Percentiles rank a stretch among this genome's conserved stretches.
Evolutionary conservation across 192 early-diverging fungal genomes (phyloP).

Genomic region (Rhizophagus sp.): DNA sequence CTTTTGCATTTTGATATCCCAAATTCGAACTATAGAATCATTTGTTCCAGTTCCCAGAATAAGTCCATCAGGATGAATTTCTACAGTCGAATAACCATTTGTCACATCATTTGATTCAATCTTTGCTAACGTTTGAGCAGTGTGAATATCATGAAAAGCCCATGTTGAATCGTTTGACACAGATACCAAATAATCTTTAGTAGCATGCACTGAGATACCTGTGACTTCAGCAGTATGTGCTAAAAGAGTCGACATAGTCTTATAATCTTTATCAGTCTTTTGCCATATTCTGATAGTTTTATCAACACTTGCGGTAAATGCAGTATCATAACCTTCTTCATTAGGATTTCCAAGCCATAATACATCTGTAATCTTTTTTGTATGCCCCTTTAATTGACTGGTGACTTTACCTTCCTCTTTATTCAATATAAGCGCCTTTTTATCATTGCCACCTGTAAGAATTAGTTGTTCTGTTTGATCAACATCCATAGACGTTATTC

Average conservation of each 20-base stretch:
- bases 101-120: slow-evolving; percentile 45
- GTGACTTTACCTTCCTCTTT: slow-evolving; percentile 62
- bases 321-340: slow-evolving; percentile 52
- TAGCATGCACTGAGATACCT: slow-evolving; percentile 77
- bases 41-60: slow-evolving; percentile 78
- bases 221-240: slow-evolving; percentile 73
- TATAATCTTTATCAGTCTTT: slow-evolving; percentile 48
- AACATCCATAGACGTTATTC: slow-evolving; percentile 61
- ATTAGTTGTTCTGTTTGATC: slow-evolving; percentile 61
- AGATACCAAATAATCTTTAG: slow-evolving; percentile 77
- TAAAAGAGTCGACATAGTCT: slow-evolving; percentile 55
- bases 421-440: slow-evolving; percentile 75
- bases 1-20: slow-evolving; percentile 77
- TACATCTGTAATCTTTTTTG: slow-evolving; percentile 75
- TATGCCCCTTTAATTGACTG: slow-evolving; percentile 78
- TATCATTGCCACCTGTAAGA: slow-evolving; percentile 80
- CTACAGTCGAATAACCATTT: slow-evolving; percentile 61
- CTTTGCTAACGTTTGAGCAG: slow-evolving; percentile 52
- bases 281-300: slow-evolving; percentile 79
- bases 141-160: slow-evolving; percentile 77
- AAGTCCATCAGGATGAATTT: slow-evolving; percentile 93
- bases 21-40: slow-evolving; percentile 73
- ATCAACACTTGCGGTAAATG: slow-evolving; percentile 78
- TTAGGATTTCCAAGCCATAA: slow-evolving; percentile 60
- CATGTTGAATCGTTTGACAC: slow-evolving; percentile 76